phyloP scores from a whole-genome alignment of 768 basidiomycete species.

The Russula virescens region DNA sequence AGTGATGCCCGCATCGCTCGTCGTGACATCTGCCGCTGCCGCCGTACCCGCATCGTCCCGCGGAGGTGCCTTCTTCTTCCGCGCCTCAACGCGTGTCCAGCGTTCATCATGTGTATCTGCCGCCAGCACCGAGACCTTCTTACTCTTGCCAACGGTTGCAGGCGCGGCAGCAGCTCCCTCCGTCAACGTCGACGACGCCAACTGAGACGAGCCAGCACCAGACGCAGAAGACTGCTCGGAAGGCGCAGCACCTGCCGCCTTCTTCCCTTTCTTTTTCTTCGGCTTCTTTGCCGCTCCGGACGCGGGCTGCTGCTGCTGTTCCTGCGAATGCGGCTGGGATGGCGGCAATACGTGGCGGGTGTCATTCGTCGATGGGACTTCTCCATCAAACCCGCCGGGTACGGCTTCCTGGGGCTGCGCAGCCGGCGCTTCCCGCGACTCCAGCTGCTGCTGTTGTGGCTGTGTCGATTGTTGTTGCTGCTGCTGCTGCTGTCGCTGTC shows the following conservation, averaged over 20 bases:
- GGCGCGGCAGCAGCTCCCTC: background rate
- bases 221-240: constrained; percentile 30
- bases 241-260: constrained; percentile 23
- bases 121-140: constrained; percentile 29
- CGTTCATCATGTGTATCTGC: constrained; percentile 49
- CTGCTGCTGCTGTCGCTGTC: constrained; percentile 23
- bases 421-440: constrained; percentile 28
- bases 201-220: background rate
- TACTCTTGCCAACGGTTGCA: constrained; percentile 25
- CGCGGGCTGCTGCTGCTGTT: constrained; percentile 5
- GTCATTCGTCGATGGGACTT: constrained; percentile 16
- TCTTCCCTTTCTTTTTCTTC: constrained; percentile 39
- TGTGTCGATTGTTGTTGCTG: constrained; percentile 4
- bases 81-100: constrained; percentile 66
- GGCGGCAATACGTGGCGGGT: background rate
- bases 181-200: background rate
- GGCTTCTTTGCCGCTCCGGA: constrained; percentile 37
- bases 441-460: too few species aligned
- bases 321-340: background rate
- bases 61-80: constrained; percentile 28
- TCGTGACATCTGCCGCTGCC: constrained; percentile 32
- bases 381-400: constrained; percentile 42
- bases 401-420: constrained; percentile 36
- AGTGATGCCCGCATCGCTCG: constrained; percentile 48
- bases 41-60: constrained; percentile 6